Base-by-base conservation (phyloP, 1,284 basidiomycete species). In the Wallemia hederae region DNA sequence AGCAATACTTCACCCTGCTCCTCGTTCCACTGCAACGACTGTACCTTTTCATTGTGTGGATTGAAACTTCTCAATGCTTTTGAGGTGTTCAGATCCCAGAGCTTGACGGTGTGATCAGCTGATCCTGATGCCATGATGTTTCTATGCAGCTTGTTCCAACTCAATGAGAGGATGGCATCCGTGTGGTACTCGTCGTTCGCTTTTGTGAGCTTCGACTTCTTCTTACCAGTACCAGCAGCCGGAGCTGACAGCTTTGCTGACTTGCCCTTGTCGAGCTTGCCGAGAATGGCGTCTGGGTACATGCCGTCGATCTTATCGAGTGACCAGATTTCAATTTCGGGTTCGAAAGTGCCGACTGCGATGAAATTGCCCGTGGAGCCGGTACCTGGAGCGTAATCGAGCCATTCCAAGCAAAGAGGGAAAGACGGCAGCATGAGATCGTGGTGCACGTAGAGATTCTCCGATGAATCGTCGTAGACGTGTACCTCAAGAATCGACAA, bases 251-350 rank as follows among this genome's bases (percentile, higher is more conserved):
- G 81, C n/a, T 80, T 79, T 60, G 81, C 78, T n/a, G 85, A 83
- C 67, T 82, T 80, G 61, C 58, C 31, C 62, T 65, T 33, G 68
- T 91, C 82, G 1, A 85, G 82, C 55, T 86, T 80, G 11, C 94
- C 94, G 26, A 98, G 80, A 61, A 99, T 81, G 62, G 83, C 82
- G 64, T 85, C 80, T 0, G 94, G 94, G 69, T 94, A 98, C 74
- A 97, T 83, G 11, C 87, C 82, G 67, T 98, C 94, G 60, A 98
- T 78, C 25, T 84, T 77, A 69, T 98, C 91, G 65, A 97, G 77
- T 55, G 86, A 89, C 90, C 92, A 98, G 66, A 99, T 90, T 72
- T 99, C 94, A 66, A 99, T 97, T 68, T 92, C 89, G 17, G 92
- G 92, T 66, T 98, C 92, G 65, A 98, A 82, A 1, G 90, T 92